Evolutionary conservation across 23 red algal species (phyloP), one percentile per base, ranked within the genome.

Genomic region (Gracilaria caudata): DNA sequence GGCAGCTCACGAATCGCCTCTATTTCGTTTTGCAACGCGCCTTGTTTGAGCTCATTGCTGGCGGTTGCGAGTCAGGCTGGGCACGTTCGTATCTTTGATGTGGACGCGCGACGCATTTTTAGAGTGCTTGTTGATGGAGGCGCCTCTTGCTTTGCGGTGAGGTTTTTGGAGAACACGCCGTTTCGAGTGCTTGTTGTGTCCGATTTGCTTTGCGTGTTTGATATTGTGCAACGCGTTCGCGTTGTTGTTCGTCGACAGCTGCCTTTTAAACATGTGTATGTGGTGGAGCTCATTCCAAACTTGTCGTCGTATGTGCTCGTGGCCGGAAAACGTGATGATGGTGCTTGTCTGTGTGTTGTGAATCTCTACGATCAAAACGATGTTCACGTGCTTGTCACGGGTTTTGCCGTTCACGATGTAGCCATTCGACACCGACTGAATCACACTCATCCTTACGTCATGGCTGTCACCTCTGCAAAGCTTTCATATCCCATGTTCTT

Each of bases 81-180:
- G 7, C 65, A 57, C 13, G 83, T 87, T 24, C 65, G 83, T 30
- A 21, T 87, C 19, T 87, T 76, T 46, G 83, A 87, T 51, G 65
- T 56, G 32, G 46, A 87, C 9, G 51, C 83, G 9, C 25, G 83
- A 41, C 83, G 83, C 16, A 75, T 87, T 32, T 76, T 87, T 41
- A 65, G 83, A n/a, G 53, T 46, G 19, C 29, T 87, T 25, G 26
- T 32, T 25, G 83, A 87, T 21, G 47, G 60, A 36, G 25, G 64
- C 5, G 20, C 24, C 11, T 14, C 43, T 28, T 38, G 51, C 21
- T 34, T 40, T n/a, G 55, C 53, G 3, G 79, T 57, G 35, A 30
- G 79, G 23, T 83, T 83, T 36, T 25, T 83, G 55, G 44, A 40
- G 33, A 37, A 53, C 10, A 4, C 20, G 60, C 55, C 79, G 56